These are phyloP conservation scores for Dictyostelium purpureum DNA, from an alignment of 78 protist genomes.

Conservation along the genomic window DNA sequence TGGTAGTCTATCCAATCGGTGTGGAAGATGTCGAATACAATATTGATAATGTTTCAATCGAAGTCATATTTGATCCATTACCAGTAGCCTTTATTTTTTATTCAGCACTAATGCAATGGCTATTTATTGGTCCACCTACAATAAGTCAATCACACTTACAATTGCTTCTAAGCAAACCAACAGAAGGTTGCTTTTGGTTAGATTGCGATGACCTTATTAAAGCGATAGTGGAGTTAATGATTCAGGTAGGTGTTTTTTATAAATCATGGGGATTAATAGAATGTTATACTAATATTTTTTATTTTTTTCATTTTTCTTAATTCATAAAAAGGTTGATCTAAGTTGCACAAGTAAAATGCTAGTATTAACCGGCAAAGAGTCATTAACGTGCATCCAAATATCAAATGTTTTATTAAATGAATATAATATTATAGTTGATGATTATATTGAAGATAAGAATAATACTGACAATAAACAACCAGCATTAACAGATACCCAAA, in stretches of 20 bases:
- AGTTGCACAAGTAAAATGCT: conserved; percentile 42
- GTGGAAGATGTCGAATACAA: conserved; percentile 30
- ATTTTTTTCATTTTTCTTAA: background rate
- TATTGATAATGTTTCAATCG: conserved; percentile 6
- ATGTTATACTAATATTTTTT: background rate
- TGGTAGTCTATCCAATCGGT: conserved; percentile 48
- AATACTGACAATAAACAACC: background rate
- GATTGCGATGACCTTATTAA: conserved; percentile 70
- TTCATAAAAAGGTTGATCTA: background rate
- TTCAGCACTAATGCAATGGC: conserved; percentile 73
- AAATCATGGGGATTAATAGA: background rate
- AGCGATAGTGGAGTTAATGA: conserved; percentile 30
- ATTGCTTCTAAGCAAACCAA: background rate
- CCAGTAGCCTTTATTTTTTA: conserved; percentile 41
- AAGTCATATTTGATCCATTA: conserved; percentile 46
- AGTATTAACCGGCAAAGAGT: conserved; percentile 60
- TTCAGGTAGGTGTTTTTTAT: background rate
- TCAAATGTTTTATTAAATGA: conserved; percentile 40
- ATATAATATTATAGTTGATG: conserved; percentile 30
- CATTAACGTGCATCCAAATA: conserved; percentile 36
- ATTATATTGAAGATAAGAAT: background rate
- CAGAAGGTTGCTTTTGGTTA: conserved; percentile 67
- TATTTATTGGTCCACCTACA: conserved; percentile 68
- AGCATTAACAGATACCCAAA: background rate
- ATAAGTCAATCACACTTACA: background rate